These are phyloP conservation scores for Evansstolkia leycettana DNA, from an alignment of 495 filamentous ascomycete genomes.

Conservation along the genomic window DNA sequence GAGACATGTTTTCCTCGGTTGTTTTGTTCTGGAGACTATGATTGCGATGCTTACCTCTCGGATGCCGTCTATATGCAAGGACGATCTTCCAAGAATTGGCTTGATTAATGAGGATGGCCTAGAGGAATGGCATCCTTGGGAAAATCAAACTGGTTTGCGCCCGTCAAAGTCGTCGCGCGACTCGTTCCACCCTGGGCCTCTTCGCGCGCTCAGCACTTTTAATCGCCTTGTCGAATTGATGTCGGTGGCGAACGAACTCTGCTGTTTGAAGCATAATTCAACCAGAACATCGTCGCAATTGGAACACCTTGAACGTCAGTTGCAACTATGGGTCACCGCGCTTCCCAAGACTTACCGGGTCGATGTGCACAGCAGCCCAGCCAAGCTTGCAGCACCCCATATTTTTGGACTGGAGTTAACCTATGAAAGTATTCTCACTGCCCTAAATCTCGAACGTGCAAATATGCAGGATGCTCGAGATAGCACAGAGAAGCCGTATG, in stretches of 20 bases:
- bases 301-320: constrained; percentile 22
- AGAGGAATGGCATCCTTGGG: constrained; percentile 65
- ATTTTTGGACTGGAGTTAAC: constrained; percentile 30
- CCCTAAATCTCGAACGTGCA: constrained; percentile 19
- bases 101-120: constrained; percentile 46
- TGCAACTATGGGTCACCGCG: constrained; percentile 24
- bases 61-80: constrained; percentile 37
- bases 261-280: constrained; percentile 16
- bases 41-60: constrained; percentile 40
- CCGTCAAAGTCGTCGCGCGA: constrained; percentile 19
- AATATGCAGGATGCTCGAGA: constrained; percentile 15
- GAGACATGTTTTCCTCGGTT: constrained; percentile 45
- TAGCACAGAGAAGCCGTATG: constrained; percentile 12
- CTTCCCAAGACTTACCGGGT: constrained; percentile 25
- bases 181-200: constrained; percentile 36
- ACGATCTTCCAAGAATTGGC: constrained; percentile 32
- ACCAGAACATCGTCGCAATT: constrained; percentile 17
- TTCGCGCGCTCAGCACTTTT: constrained; percentile 47
- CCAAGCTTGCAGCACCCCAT: constrained; percentile 21
- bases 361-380: constrained; percentile 15
- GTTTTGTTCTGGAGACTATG: constrained; percentile 53
- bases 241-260: constrained; percentile 31
- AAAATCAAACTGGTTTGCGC: constrained; percentile 26
- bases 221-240: constrained; percentile 39
- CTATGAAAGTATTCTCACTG: constrained; percentile 20